phyloP scores from a whole-genome alignment of 768 basidiomycete genomes.

The Artomyces pyxidatus region DNA sequence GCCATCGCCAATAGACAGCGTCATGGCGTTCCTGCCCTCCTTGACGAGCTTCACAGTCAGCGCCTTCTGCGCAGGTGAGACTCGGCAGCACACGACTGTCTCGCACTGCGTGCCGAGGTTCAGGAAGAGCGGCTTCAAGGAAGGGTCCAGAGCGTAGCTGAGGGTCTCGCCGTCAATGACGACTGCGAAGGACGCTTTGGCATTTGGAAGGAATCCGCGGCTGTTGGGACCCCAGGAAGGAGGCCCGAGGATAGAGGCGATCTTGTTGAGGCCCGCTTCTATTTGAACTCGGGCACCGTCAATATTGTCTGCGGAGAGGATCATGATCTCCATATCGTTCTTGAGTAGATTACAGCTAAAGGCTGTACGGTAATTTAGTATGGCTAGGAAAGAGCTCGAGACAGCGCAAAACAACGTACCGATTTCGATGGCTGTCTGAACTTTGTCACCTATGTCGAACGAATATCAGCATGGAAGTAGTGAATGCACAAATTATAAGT shows the following conservation, averaged over 20 bases:
- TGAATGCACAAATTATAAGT: conserved; percentile 13
- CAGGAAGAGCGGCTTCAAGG: conserved; percentile 80
- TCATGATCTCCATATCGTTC: conserved; percentile 95
- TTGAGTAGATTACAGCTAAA: conserved; percentile 95
- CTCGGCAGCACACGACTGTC: conserved; percentile 96
- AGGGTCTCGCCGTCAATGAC: conserved; percentile 97
- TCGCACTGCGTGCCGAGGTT: conserved; percentile 94
- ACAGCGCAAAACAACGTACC: conserved; percentile 29
- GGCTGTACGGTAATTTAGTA: conserved; percentile 26
- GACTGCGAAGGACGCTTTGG: conserved; percentile 76
- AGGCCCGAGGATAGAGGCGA: conserved; percentile 77
- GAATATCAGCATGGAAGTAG: no score
- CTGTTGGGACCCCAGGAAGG: conserved; percentile 51
- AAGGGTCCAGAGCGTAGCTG: conserved; percentile 65
- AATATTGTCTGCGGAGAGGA: conserved; percentile 75
- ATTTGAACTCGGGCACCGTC: conserved; percentile 78
- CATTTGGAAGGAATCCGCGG: conserved; percentile 59
- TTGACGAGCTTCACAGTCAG: conserved; percentile 93
- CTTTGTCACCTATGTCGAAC: conserved; percentile 97
- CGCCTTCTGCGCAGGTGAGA: conserved; percentile 98
- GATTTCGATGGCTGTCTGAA: conserved; percentile 98
- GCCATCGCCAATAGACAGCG: conserved; percentile 91
- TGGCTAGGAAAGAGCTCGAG: not conserved
- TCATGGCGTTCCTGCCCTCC: conserved; percentile 93
- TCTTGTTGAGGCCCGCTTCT: conserved; percentile 90